Conservation (phyloP, 345 rosid species). For the Pistacia integerrima region DNA sequence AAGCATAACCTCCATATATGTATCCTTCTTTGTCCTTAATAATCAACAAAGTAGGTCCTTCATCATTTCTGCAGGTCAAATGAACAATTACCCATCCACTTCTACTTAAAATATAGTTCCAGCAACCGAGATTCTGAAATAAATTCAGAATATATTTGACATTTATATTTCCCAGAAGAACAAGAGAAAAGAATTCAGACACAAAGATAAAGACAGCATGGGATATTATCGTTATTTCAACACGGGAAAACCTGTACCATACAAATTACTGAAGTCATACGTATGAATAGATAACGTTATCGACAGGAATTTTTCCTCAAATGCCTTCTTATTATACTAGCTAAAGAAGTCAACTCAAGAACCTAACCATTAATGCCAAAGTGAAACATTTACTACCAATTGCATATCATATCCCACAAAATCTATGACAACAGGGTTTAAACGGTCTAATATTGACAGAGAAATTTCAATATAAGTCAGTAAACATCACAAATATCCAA, state of each 20-base stretch:
- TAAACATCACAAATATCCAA: background rate
- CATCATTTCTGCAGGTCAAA: slow-evolving; percentile 59
- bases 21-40: slow-evolving; percentile 80
- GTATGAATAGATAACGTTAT: background rate
- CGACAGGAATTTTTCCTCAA: background rate
- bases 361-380: background rate
- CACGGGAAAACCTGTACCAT: background rate
- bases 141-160: background rate
- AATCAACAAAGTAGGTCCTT: slow-evolving; percentile 65
- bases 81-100: slow-evolving; percentile 28
- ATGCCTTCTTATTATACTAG: background rate
- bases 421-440: background rate
- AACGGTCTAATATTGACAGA: background rate
- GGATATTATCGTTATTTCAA: background rate
- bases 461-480: background rate
- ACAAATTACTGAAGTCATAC: background rate
- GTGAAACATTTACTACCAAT: background rate
- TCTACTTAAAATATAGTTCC: slow-evolving; percentile 21
- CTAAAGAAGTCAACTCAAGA: slow-evolving; percentile 5
- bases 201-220: background rate
- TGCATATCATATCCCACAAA: background rate
- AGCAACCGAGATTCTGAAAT: slow-evolving; percentile 23
- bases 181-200: slow-evolving; percentile 3
- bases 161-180: slow-evolving; percentile 3
- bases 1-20: slow-evolving; percentile 87